Conservation (phyloP, 164 flowering plant species). For the Sextonia rubra region DNA sequence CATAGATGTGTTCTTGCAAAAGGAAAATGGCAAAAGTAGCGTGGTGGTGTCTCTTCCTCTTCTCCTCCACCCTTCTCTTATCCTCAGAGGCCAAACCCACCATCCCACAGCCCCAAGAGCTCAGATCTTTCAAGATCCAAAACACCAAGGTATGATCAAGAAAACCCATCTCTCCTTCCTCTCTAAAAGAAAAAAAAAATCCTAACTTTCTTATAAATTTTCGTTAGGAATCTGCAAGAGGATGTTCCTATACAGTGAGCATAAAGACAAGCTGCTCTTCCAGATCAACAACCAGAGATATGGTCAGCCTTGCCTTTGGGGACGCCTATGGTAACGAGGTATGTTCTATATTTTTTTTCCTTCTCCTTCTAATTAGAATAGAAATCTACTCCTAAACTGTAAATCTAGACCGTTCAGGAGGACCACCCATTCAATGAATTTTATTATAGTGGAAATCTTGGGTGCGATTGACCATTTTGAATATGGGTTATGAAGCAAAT, state of each 20-base stretch:
- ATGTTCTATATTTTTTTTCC: not conserved
- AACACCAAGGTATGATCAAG: constrained; percentile 25
- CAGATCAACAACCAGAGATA: constrained; percentile 49
- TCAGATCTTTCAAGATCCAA: constrained; percentile 36
- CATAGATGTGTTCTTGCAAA: not conserved
- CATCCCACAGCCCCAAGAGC: constrained; percentile 26
- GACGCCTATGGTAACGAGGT: constrained; percentile 78
- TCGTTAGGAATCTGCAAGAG: constrained; percentile 17
- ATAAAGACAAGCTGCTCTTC: constrained; percentile 81
- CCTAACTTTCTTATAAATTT: not conserved
- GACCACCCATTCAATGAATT: no score
- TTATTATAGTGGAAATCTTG: no score
- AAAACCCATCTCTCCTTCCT: not conserved
- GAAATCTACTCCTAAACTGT: not conserved
- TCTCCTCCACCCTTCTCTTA: constrained; percentile 10
- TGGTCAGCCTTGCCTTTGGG: constrained; percentile 67
- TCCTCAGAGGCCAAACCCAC: constrained; percentile 17
- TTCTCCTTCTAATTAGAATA: not conserved
- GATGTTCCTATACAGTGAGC: constrained; percentile 50
- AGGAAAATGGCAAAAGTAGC: not conserved
- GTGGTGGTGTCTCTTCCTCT: constrained; percentile 6
- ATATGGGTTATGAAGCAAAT: no score
- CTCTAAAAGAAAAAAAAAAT: not conserved
- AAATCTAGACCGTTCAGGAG: not conserved
- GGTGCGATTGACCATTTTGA: no score